A percentile compares a stretch with the other conserved stretches of the same genome.
These are phyloP conservation scores for Agrocybe chaxingu DNA, from an alignment of 768 basidiomycete genomes.

Conservation along the genomic window DNA sequence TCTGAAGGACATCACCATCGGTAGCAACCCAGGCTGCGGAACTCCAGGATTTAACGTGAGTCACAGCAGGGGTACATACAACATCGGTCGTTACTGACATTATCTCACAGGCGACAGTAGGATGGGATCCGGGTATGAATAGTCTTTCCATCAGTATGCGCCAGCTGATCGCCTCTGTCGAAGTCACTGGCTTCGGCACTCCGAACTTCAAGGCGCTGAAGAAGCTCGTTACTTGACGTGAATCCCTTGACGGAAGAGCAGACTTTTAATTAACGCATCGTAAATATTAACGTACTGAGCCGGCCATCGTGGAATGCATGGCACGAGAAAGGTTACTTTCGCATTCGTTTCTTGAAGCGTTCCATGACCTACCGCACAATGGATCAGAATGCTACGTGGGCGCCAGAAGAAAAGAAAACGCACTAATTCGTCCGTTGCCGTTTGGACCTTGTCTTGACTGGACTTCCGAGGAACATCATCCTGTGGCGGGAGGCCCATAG, in stretches of 20 bases:
- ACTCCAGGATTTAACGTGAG: slow-evolving; percentile 60
- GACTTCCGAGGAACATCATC: slow-evolving; percentile 45
- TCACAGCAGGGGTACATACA: slow-evolving; percentile 1
- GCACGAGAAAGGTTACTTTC: slow-evolving; percentile 43
- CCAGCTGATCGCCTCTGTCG: neutral
- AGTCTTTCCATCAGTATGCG: neutral
- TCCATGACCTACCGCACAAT: slow-evolving; percentile 71
- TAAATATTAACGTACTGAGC: too few species aligned
- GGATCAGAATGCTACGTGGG: neutral
- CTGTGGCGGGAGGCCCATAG: slow-evolving; percentile 70
- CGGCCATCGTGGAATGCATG: neutral
- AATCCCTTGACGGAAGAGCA: slow-evolving; percentile 1
- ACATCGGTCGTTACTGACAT: neutral
- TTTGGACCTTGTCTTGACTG: slow-evolving; percentile 61
- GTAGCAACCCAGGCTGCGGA: slow-evolving; percentile 53
- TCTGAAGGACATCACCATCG: slow-evolving; percentile 56
- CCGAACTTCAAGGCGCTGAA: slow-evolving; percentile 51
- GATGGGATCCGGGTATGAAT: slow-evolving; percentile 56
- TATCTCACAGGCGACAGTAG: slow-evolving; percentile 34
- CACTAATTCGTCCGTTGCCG: slow-evolving; percentile 91
- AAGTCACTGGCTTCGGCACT: slow-evolving; percentile 53
- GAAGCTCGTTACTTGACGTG: slow-evolving; percentile 15
- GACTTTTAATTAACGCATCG: too few species aligned
- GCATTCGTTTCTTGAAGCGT: slow-evolving; percentile 96
- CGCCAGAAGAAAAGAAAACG: slow-evolving; percentile 20